Conservation (phyloP, 2,329 filamentous ascomycete species). For the Xylariaceae sp. region DNA sequence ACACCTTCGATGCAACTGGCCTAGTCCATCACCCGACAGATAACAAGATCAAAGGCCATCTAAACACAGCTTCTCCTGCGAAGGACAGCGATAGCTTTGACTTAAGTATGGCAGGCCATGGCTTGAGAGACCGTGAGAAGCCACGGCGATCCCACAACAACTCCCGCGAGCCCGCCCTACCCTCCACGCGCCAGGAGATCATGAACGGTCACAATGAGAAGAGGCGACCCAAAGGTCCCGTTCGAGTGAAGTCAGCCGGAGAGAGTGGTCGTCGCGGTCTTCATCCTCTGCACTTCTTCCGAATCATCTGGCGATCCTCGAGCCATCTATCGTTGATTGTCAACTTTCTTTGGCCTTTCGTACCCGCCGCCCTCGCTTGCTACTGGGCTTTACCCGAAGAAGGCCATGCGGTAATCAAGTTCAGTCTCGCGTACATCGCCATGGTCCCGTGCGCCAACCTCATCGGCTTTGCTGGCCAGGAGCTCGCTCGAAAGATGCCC, state of each 20-base stretch:
- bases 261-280: constrained; percentile 67
- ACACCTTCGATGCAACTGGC: no score
- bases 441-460: constrained; percentile 76
- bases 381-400: constrained; percentile 31
- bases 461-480: constrained; percentile 69
- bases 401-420: constrained; percentile 56
- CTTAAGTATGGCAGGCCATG: no score
- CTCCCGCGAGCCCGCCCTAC: constrained; percentile 20
- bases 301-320: constrained; percentile 60
- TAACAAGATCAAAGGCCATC: no score
- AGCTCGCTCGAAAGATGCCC: constrained; percentile 69
- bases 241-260: constrained; percentile 39
- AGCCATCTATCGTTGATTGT: constrained; percentile 59
- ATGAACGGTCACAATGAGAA: constrained; percentile 10
- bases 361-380: constrained; percentile 67
- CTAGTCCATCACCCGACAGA: no score
- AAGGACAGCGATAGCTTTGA: no score
- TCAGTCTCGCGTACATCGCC: constrained; percentile 68
- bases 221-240: constrained; percentile 5
- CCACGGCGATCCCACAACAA: constrained; percentile 11
- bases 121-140: constrained; percentile 9
- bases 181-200: constrained; percentile 20
- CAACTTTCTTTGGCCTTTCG: constrained; percentile 72
- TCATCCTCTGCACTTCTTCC: constrained; percentile 59
- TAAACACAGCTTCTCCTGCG: no score